Evolutionary conservation across 306 rosid species (phyloP), one percentile per base, ranked within the genome.

Genomic region (Dicorynia guianensis): DNA sequence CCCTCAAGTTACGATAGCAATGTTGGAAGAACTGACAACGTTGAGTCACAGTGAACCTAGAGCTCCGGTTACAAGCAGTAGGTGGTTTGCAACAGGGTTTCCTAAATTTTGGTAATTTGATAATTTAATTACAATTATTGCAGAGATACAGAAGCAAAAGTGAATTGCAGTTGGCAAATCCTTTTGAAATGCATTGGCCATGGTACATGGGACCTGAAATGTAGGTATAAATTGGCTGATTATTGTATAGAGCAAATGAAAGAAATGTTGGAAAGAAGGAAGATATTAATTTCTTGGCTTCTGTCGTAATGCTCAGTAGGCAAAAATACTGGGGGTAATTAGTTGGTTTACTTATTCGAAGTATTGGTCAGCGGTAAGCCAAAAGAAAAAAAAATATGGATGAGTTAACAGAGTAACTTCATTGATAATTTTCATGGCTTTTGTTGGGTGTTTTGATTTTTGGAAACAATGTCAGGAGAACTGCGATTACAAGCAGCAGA

Each of bases 81-180:
- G n/a, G n/a, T n/a, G 30, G 5, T 58, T 46, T 39, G 30, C 13
- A 4, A 14, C 5, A 54, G 52, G 13, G 6, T 71, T 63, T 71
- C 20, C 43, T 35, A 57, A 52, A 39, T 6, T 18, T n/a, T 25
- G 12, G 54, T 25, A 5, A 17, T 62, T 30, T 75, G 71, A 78
- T 17, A 1, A 4, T 11, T 39, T 52, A 35, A 35, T 77, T 52
- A 55, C 34, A 63, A 0, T 80, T 57, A 5, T 80, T 77, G 89
- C 98, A 92, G 98, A 85, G 85, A 83, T 90, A n/a, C 83, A 67
- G 75, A 72, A 39, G 79, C 67, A 15, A 30, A 25, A 13, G 76
- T 4, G 34, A 72, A 53, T 76, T 43, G 79, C 69, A 67, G 57
- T 72, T 67, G 72, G 63, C 19, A 14, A 52, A 69, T n/a, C n/a